Percentiles rank a stretch among this genome's conserved stretches.
Evolutionary conservation across 768 basidiomycete genomes (phyloP).

Genomic region (Paxillus involutus): DNA sequence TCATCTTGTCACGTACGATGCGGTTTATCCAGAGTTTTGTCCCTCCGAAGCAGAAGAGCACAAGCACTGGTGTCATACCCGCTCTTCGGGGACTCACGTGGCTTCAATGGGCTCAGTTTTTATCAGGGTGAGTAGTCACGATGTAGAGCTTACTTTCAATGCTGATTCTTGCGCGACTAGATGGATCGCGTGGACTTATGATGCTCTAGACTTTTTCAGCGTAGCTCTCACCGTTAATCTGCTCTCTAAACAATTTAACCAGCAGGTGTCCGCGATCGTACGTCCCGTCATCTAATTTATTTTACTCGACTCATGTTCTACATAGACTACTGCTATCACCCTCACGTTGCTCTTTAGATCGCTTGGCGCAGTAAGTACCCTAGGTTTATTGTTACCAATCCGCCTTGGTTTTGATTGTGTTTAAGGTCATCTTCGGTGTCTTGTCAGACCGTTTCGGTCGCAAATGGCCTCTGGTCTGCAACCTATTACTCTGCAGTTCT

Average conservation of each 20-base stretch:
- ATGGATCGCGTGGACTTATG: constrained; percentile 86
- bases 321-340: constrained; percentile 78
- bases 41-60: constrained; percentile 45
- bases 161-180: constrained; percentile 29
- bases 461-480: constrained; percentile 88
- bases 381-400: not conserved
- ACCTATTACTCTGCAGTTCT: constrained; percentile 66
- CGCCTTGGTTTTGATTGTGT: not conserved
- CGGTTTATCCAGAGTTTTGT: constrained; percentile 47
- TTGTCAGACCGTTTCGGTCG: constrained; percentile 86
- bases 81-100: constrained; percentile 48
- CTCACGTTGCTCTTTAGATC: constrained; percentile 92
- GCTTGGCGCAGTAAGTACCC: constrained; percentile 55
- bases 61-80: constrained; percentile 37
- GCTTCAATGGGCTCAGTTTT: constrained; percentile 60
- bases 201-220: constrained; percentile 85
- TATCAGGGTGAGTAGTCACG: constrained; percentile 43
- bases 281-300: not conserved
- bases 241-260: constrained; percentile 49
- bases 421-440: constrained; percentile 70
- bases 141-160: not conserved
- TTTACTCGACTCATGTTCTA: not conserved
- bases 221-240: constrained; percentile 60
- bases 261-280: constrained; percentile 43
- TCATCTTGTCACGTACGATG: too few relatives aligned